Evolutionary conservation across 768 basidiomycete genomes (phyloP).

Genomic region (Megacollybia marginata): DNA sequence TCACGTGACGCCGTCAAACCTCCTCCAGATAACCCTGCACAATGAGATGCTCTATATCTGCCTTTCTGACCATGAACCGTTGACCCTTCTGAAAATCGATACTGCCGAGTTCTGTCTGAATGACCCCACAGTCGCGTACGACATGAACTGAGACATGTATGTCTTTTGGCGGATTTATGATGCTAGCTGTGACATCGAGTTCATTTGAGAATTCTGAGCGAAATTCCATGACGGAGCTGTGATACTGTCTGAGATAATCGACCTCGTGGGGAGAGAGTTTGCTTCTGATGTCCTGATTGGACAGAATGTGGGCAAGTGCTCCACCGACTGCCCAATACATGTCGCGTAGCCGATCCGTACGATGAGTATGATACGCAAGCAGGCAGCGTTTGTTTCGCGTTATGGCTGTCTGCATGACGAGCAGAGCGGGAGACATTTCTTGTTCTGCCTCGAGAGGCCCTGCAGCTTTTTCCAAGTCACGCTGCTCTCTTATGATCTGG

Average conservation of each 20-base stretch:
- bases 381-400: slow-evolving; percentile 93
- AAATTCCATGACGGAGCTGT: slow-evolving; percentile 74
- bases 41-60: slow-evolving; percentile 91
- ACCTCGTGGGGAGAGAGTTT: slow-evolving; percentile 77
- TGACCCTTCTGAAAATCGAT: slow-evolving; percentile 89
- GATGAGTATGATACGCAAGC: slow-evolving; percentile 86
- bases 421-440: slow-evolving; percentile 52
- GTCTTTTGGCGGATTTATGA: slow-evolving; percentile 81
- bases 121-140: slow-evolving; percentile 81
- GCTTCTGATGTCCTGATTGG: slow-evolving; percentile 55
- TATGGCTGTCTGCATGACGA: slow-evolving; percentile 85
- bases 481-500: slow-evolving; percentile 82
- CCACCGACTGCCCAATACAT: slow-evolving; percentile 89
- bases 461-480: slow-evolving; percentile 67
- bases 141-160: slow-evolving; percentile 85
- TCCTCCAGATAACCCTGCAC: slow-evolving; percentile 91
- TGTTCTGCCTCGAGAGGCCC: slow-evolving; percentile 24
- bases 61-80: slow-evolving; percentile 79
- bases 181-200: slow-evolving; percentile 79
- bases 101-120: slow-evolving; percentile 86
- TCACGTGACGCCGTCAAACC: slow-evolving; percentile 31
- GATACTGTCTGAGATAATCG: slow-evolving; percentile 80
- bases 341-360: slow-evolving; percentile 75
- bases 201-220: slow-evolving; percentile 80
- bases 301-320: slow-evolving; percentile 75